phyloP scores from a whole-genome alignment of 306 rosid species.

The Mucuna pruriens region DNA sequence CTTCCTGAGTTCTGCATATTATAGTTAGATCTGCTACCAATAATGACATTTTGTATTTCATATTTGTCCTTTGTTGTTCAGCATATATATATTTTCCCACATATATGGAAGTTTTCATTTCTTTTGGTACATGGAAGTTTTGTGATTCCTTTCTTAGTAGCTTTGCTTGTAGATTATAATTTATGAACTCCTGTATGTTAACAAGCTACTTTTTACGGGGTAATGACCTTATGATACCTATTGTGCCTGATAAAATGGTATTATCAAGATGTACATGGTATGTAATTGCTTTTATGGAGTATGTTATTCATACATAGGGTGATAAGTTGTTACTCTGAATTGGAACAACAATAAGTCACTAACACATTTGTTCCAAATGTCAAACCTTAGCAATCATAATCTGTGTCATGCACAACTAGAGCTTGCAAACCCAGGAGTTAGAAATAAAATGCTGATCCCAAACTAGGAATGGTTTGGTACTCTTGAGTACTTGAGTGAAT shows the following conservation, averaged over 20 bases:
- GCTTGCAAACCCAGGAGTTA: background rate
- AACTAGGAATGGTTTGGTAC: background rate
- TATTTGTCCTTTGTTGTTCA: background rate
- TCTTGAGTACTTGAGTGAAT: constrained; percentile 8
- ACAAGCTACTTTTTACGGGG: background rate
- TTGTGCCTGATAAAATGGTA: background rate
- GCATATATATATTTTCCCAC: constrained; percentile 14
- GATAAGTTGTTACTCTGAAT: background rate
- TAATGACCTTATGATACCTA: constrained; percentile 4
- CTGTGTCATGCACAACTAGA: background rate
- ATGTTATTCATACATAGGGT: background rate
- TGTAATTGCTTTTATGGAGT: background rate
- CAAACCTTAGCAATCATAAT: constrained; percentile 12
- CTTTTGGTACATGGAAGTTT: background rate
- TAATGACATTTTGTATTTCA: constrained; percentile 14
- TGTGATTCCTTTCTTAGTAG: constrained; percentile 16
- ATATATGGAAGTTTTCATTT: constrained; percentile 4
- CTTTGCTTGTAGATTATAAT: constrained; percentile 3
- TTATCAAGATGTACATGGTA: background rate
- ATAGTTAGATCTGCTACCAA: constrained; percentile 29
- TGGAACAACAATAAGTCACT: background rate
- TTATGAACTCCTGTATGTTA: background rate
- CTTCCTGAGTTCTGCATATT: constrained; percentile 22
- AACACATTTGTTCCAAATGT: constrained; percentile 12
- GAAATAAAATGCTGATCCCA: background rate